Evolutionary conservation across 352 stramenopile genomes (phyloP).

Genomic region (Pythium aphanidermatum): DNA sequence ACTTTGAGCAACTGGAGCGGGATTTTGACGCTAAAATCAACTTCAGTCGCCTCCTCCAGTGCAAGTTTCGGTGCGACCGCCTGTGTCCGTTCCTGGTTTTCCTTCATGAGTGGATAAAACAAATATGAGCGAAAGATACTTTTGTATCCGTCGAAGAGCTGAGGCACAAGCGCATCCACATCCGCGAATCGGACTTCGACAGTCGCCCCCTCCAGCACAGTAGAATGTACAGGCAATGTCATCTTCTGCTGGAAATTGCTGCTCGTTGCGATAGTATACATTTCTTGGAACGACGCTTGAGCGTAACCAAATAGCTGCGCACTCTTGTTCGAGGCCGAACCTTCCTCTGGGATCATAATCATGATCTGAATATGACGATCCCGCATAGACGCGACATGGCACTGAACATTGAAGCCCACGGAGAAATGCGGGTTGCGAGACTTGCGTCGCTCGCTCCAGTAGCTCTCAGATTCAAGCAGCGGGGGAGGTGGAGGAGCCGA

Average conservation of each 20-base stretch:
- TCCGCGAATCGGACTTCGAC: conserved; percentile 57
- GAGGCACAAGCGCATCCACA: conserved; percentile 34
- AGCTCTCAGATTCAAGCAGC: conserved; percentile 44
- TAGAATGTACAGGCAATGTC: conserved; percentile 62
- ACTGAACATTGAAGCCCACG: conserved; percentile 56
- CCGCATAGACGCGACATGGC: conserved; percentile 33
- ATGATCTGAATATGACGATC: conserved; percentile 72
- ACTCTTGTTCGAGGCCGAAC: conserved; percentile 52
- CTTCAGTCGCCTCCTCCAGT: conserved; percentile 71
- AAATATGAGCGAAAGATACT: conserved; percentile 56
- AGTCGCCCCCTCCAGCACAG: conserved; percentile 48
- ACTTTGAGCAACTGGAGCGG: conserved; percentile 70
- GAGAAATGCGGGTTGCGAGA: conserved; percentile 60
- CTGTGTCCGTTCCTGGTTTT: conserved; percentile 41
- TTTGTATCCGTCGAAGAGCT: conserved; percentile 43
- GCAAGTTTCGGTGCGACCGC: conserved; percentile 50
- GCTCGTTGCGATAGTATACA: conserved; percentile 58
- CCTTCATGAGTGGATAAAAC: conserved; percentile 55
- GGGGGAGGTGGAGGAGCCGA: no score
- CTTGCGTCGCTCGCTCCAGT: conserved; percentile 65
- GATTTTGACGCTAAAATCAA: conserved; percentile 77
- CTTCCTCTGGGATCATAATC: conserved; percentile 75
- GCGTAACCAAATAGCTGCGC: conserved; percentile 65
- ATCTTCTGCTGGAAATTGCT: conserved; percentile 53
- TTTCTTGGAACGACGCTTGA: conserved; percentile 72